Percentiles rank a stretch among this genome's conserved stretches.
Evolutionary conservation across 1,139 yeast genomes (phyloP).

Genomic region (Hyphopichia buzzinii): DNA sequence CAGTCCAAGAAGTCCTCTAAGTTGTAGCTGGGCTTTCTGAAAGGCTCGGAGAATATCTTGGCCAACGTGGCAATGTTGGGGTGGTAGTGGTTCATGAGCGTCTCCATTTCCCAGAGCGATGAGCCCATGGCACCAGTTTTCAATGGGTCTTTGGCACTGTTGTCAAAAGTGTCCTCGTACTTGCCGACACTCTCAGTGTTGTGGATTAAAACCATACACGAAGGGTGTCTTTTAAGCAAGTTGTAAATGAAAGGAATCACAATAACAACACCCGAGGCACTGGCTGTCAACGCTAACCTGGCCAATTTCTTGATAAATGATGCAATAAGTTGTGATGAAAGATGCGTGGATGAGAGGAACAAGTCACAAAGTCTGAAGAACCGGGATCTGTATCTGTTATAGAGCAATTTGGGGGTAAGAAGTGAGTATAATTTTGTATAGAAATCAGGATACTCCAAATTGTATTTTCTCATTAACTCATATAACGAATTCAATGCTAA

Average conservation of each 20-base stretch:
- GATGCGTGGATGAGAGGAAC: conserved; percentile 83
- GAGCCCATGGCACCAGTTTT: conserved; percentile 77
- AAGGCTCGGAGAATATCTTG: conserved; percentile 83
- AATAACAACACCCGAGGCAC: conserved; percentile 87
- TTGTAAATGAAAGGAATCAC: conserved; percentile 91
- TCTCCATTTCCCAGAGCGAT: conserved; percentile 88
- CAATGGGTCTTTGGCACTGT: conserved; percentile 67
- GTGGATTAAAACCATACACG: conserved; percentile 89
- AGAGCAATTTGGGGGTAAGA: conserved; percentile 70
- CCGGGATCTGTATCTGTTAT: conserved; percentile 79
- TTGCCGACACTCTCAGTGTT: conserved; percentile 28
- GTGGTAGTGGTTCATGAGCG: conserved; percentile 84
- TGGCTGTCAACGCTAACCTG: conserved; percentile 70
- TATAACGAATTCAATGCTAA: conserved; percentile 86
- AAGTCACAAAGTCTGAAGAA: conserved; percentile 85
- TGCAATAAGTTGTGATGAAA: conserved; percentile 80
- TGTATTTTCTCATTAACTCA: conserved; percentile 76
- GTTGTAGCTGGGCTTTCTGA: conserved; percentile 80
- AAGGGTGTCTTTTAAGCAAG: conserved; percentile 83
- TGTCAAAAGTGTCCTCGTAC: conserved; percentile 67
- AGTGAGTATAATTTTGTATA: conserved; percentile 78
- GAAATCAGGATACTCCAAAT: conserved; percentile 91
- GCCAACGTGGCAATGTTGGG: conserved; percentile 95
- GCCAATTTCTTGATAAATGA: conserved; percentile 85
- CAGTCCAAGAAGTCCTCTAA: conserved; percentile 95